Base-by-base conservation (phyloP, 1,284 basidiomycete genomes). In the Marasmius tenuissimus region DNA sequence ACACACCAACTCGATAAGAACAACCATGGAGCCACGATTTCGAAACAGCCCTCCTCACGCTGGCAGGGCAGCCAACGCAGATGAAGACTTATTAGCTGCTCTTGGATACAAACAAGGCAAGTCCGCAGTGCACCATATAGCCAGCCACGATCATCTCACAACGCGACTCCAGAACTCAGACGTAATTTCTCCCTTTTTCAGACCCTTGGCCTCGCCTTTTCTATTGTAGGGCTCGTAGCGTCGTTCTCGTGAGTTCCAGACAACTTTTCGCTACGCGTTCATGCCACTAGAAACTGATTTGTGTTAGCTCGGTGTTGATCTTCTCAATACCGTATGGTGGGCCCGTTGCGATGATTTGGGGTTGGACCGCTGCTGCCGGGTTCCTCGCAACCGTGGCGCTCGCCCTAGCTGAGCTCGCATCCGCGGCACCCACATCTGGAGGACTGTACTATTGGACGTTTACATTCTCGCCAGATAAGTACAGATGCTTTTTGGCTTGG, bases 371-470 rank as follows among this genome's bases (percentile, higher is more conserved):
- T 4, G 78, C 74, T 6, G 73, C 74, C 14, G 61, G 73, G 39
- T 80, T 83, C 63, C 77, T 83, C 59, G 60, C 80, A 14, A 76
- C 77, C 37, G 77, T 87, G 27, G 84, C 81, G 1, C 72, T 86
- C 61, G 75, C 83, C 6, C 76, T 87, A 72, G 83, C 74, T 0
- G 83, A 85, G 61, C 73, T 85, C 6, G 82, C 77, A 0, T 83
- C 81, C 8, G 80, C 83, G 0, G 83, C 83, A 48, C 80, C 81
- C 1, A 73, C 85, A 51, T 68, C 75, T 9, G 80, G 78, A 22
- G 80, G 79, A 34, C 52, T 80, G 8, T 80, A 79, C 62, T 79
- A 74, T 57, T 75, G 76, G 72, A 78, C 79, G 2, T 72, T 78
- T 63, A 66, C 59, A 12, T 67, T 76, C 27, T 71, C 79, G 0